Evolutionary conservation across 805 yeast genomes (phyloP), one percentile per base, ranked within the genome.

Genomic region (Metschnikowia orientalis): DNA sequence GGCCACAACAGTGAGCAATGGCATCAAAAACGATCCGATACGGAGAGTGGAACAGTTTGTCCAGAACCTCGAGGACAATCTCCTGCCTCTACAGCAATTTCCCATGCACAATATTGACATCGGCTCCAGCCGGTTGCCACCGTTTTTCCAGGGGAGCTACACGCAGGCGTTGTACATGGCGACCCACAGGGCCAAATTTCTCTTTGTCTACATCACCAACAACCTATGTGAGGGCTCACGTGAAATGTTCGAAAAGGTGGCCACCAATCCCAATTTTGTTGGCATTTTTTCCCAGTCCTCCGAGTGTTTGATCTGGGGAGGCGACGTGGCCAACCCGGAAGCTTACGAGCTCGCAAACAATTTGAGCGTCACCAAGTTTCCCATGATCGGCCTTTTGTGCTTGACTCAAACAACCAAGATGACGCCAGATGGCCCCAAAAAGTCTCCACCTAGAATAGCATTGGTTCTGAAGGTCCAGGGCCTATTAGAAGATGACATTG

Each of bases 261-360:
- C 87, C 28, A 59, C 77, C 26, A 65, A 73, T 38, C 69, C 66
- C 2, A 56, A 54, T 16, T 75, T 84, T 34, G 59, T 73, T 9
- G 55, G 63, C 4, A 33, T 61, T 2, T 63, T 62, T 28, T 35
- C 50, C 11, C 37, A 42, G n/a, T 22, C 63, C 69, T 70, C 72
- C 13, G 71, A 69, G 28, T 71, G 83, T 27, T 44, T 85, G 3
- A 58, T 85, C 2, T 90, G 97, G 97, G 95, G 89, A 25, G 95
- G 96, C 6, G 81, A 85, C 51, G 74, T 82, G 15, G 71, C 73
- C n/a, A 77, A 78, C 36, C 76, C 88, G 13, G 97, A 90, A 55
- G 85, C 90, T 1, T 79, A 75, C 50, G 95, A 86, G 47, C 79
- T 87, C 10, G 82, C 95, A 0, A 79, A 82, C 50, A 77, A 81